A percentile compares a stretch with the other conserved stretches of the same genome.
Evolutionary conservation across 306 rosid species (phyloP).

Genomic region (Canavalia gladiata): DNA sequence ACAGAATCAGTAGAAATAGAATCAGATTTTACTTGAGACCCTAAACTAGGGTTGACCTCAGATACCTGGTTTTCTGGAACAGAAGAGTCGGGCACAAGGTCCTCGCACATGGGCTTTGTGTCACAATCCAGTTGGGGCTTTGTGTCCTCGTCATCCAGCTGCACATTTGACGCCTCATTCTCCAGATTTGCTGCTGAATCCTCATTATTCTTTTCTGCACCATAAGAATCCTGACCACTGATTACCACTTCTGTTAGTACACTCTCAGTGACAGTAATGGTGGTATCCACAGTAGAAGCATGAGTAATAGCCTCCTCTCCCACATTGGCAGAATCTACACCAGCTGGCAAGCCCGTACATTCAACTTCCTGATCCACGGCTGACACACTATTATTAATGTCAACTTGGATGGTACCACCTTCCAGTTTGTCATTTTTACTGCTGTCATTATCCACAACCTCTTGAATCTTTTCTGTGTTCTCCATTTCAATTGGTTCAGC

Average conservation of each 20-base stretch:
- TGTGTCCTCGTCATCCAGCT: slow-evolving; percentile 56
- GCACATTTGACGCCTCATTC: slow-evolving; percentile 58
- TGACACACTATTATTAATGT: slow-evolving; percentile 46
- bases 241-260: slow-evolving; percentile 51
- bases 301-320: slow-evolving; percentile 51
- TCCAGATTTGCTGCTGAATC: slow-evolving; percentile 57
- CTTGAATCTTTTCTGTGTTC: slow-evolving; percentile 42
- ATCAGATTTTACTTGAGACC: slow-evolving; percentile 98
- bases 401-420: slow-evolving; percentile 48
- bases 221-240: slow-evolving; percentile 54
- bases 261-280: slow-evolving; percentile 52
- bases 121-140: slow-evolving; percentile 66
- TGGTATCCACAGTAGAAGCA: slow-evolving; percentile 56
- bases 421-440: slow-evolving; percentile 48
- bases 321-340: slow-evolving; percentile 48
- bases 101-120: slow-evolving; percentile 61
- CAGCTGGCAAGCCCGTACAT: slow-evolving; percentile 52
- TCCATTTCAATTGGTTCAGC: slow-evolving; percentile 34
- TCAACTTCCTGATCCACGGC: slow-evolving; percentile 52
- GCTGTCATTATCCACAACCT: slow-evolving; percentile 44
- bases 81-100: slow-evolving; percentile 64
- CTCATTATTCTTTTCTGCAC: slow-evolving; percentile 55
- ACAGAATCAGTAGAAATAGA: slow-evolving; percentile 98
- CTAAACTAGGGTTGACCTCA: slow-evolving; percentile 98
- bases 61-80: slow-evolving; percentile 90